Conservation (phyloP, 306 rosid genomes). For the Abrus pulchellus region DNA sequence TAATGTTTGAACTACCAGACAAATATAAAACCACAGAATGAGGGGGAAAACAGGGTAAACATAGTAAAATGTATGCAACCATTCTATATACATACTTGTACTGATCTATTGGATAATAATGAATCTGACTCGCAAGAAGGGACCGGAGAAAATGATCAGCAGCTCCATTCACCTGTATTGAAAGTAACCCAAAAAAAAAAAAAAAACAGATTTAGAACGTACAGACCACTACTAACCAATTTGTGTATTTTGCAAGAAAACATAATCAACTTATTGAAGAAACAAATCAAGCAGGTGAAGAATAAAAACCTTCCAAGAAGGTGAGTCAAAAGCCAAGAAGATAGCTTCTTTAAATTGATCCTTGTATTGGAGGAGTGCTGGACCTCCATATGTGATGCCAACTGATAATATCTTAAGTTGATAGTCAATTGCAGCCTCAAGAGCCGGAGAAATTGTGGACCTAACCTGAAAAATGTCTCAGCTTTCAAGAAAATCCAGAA, state of each 20-base stretch:
- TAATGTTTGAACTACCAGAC: conserved; percentile 30
- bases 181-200: conserved; percentile 31
- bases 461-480: conserved; percentile 69
- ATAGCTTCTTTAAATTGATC: conserved; percentile 82
- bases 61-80: conserved; percentile 29
- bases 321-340: conserved; percentile 89
- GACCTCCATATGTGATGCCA: conserved; percentile 90
- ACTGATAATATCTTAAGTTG: conserved; percentile 89
- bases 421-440: conserved; percentile 94
- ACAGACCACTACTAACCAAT: conserved; percentile 15
- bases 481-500: conserved; percentile 47
- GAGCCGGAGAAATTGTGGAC: conserved; percentile 92
- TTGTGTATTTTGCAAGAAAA: conserved; percentile 32
- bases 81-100: conserved; percentile 65
- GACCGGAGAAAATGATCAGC: conserved; percentile 97
- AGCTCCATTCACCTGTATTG: conserved; percentile 90
- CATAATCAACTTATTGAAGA: conserved; percentile 24
- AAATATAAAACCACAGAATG: conserved; percentile 25
- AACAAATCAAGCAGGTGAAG: conserved; percentile 42
- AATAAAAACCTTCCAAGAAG: conserved; percentile 91
- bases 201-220: conserved; percentile 36
- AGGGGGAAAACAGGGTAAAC: conserved; percentile 8
- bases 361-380: conserved; percentile 75
- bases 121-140: conserved; percentile 91
- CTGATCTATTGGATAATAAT: conserved; percentile 93